Evolutionary conservation across 169 alveolate species (phyloP), one percentile per base, ranked within the genome.

Genomic region (Perkinsus olseni): DNA sequence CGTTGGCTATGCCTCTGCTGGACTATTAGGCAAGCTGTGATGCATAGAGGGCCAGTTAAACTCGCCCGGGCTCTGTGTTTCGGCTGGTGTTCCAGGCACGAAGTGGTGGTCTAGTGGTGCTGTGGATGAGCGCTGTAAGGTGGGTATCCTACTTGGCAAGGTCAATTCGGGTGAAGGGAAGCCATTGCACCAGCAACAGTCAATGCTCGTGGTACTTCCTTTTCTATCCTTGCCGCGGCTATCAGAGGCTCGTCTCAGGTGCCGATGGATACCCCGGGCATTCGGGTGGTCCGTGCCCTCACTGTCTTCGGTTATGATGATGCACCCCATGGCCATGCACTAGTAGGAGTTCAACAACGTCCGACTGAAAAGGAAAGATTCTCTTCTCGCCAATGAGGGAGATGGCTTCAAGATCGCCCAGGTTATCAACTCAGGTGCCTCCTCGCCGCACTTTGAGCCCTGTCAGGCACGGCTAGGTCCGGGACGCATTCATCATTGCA

Each of bases 401-500:
- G 94, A 94, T 91, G 97, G 97, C 91, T 96, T 96, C 91, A 95
- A 96, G 92, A 96, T 96, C 38, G 95, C 97, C 36, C 94, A 96
- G 45, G 96, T 96, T 6, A 28, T 6, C 34, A n/a, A n/a, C n/a
- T n/a, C n/a, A n/a, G n/a, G n/a, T n/a, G n/a, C n/a, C n/a, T n/a
- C 82, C 34, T 62, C 4, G 28, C 82, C 34, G 1, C 82, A 13
- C 8, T 62, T 62, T 62, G 8, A 28, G 31, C 31, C 34, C 31
- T 24, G 34, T 8, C 82, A 62, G 82, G 82, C 82, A 28, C 94
- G 97, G 74, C 74, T 96, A 38, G 97, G 97, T 1, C 96, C 96
- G 11, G 96, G 97, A 21, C 96, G 97, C 91, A 94, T 96, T 45
- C 97, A 96, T 48, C 97, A 96, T 91, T 96, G 97, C 74, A 95